Evolutionary conservation across 83 land plant species (phyloP), one percentile per base, ranked within the genome.

Genomic region (Thuja plicata): DNA sequence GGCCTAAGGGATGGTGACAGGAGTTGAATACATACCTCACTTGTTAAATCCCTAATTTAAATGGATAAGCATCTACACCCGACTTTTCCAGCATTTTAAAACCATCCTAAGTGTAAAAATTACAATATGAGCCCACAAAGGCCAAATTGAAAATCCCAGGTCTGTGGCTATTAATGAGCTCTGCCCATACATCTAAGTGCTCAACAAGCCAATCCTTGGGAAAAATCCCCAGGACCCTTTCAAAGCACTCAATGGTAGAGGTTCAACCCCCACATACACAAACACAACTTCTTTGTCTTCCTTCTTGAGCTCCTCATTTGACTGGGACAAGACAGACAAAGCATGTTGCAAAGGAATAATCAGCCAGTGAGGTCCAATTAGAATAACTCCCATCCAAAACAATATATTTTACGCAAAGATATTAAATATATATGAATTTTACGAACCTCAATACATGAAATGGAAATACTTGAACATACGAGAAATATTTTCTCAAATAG

Each of bases 311-410:
- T 90, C 91, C 8, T 82, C 91, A 17, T 21, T 24, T 15, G 87
- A 11, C 87, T 89, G 83, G 19, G 5, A 24, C 19, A 90, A 3
- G 30, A 89, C 86, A 27, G 48, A 15, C 16, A 90, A 1, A 21
- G 91, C 74, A 30, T 89, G 91, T 34, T 89, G 88, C 78, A 90
- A 79, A 45, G 91, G 91, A 43, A 73, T 52, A 30, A 50, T 73
- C 0, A 90, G 70, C 91, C 91, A 90, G 82, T 90, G 91, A 30
- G 91, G 91, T 32, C 91, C 91, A 37, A 90, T 90, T 30, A 89
- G 62, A 46, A 90, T 27, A 84, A 48, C 83, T 19, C 40, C 62
- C 82, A 17, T 55, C 89, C 52, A 90, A 50, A 6, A 73, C 91
- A 38, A 86, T 91, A 13, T 66, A 34, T 30, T 48, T 88, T 5